Evolutionary conservation across 164 flowering plant genomes (phyloP), one percentile per base, ranked within the genome.

Genomic region (Chimonanthus praecox): DNA sequence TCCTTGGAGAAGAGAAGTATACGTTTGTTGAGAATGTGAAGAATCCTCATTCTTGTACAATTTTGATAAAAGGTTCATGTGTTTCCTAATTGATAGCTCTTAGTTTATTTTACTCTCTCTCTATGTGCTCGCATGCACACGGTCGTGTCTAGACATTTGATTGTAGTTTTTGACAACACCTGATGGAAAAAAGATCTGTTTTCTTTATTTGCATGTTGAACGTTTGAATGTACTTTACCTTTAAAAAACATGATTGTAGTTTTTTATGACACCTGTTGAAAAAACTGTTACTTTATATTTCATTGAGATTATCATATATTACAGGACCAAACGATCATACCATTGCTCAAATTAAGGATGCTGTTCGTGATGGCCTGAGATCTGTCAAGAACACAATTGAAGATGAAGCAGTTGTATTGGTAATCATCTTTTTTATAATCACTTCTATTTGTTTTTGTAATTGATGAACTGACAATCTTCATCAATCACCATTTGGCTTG

Each of bases 301-400:
- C 44, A 66, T 13, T 47, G 4, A 8, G 20, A 60, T 60, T 21
- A 15, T 1, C 61, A 8, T 16, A 33, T 78, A 69, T 58, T 80
- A 69, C 82, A 94, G 98, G 99, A 60, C 99, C 99, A 43, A 94
- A 96, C 82, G 99, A 96, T 83, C 97, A 96, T 71, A 96, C 98
- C n/a, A 94, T 94, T 80, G 98, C 98, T 54, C 98, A 96, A 79
- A 94, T 94, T 75, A 92, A 96, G 88, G 97, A 92, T 87, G 98
- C 98, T 75, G 93, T 96, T 73, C 92, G 98, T 78, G 99, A 94
- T 88, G 99, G 99, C 5, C 75, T 94, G 71, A 87, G 98, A 82
- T 84, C 97, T 66, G 99, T 95, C 2, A 95, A 93, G 78, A 95
- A 95, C 74, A 89, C 99, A n/a, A 82, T 93, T 69, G 99, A 93